These are phyloP conservation scores for Cladosporium sp. DNA, from an alignment of 2,329 filamentous ascomycete species.

Conservation along the genomic window DNA sequence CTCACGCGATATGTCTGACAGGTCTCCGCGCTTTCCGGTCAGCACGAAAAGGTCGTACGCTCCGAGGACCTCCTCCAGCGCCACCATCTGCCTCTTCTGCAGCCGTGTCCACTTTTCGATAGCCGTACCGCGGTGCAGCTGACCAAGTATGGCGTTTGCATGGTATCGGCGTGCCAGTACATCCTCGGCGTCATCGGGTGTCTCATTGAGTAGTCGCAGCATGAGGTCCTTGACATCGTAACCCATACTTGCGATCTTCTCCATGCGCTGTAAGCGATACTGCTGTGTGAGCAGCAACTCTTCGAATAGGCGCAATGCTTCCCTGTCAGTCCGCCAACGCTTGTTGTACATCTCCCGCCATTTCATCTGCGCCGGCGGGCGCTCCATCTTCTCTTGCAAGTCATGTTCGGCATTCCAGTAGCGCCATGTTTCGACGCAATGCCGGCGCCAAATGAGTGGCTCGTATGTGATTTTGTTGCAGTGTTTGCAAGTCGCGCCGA, in stretches of 20 bases:
- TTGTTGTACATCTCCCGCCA: constrained; percentile 60
- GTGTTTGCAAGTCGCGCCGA: constrained; percentile 58
- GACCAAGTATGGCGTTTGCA: constrained; percentile 67
- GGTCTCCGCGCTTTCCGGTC: constrained; percentile 65
- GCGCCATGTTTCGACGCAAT: constrained; percentile 64
- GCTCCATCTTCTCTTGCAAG: constrained; percentile 51
- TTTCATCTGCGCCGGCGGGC: constrained; percentile 29
- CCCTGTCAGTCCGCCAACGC: constrained; percentile 31
- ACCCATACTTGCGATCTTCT: constrained; percentile 65
- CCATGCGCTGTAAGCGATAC: constrained; percentile 63
- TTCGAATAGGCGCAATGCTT: constrained; percentile 48
- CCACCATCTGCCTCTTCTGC: constrained; percentile 45
- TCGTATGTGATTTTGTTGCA: constrained; percentile 64
- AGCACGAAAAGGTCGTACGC: constrained; percentile 89
- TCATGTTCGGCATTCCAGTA: constrained; percentile 69
- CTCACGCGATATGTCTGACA: constrained; percentile 57
- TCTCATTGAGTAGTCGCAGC: constrained; percentile 61
- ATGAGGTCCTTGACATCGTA: constrained; percentile 82
- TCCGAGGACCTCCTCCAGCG: constrained; percentile 69
- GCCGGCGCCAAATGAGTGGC: constrained; percentile 71
- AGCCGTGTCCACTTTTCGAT: constrained; percentile 69
- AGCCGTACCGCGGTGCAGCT: constrained; percentile 75
- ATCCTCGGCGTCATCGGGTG: constrained; percentile 60
- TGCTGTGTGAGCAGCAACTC: constrained; percentile 66
- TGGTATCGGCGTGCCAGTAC: constrained; percentile 75